These are phyloP conservation scores for Celoporthe dispersa DNA, from an alignment of 2,329 filamentous ascomycete genomes.

Conservation along the genomic window DNA sequence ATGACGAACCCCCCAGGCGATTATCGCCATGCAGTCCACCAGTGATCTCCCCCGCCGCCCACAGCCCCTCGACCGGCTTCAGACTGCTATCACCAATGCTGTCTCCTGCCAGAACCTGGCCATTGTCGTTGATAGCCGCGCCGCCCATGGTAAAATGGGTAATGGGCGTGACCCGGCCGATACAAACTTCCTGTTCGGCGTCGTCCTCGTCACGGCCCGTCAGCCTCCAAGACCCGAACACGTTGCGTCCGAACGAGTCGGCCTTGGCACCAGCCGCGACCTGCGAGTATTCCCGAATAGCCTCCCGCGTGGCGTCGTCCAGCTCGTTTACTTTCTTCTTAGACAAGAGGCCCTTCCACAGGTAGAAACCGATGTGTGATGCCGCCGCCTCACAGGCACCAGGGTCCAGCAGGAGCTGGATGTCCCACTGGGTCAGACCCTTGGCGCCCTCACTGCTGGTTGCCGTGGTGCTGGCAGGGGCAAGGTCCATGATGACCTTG, in stretches of 20 bases:
- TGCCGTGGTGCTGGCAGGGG: slow-evolving; percentile 20
- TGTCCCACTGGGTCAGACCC: slow-evolving; percentile 58
- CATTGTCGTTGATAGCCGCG: slow-evolving; percentile 58
- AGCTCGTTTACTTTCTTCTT: slow-evolving; percentile 60
- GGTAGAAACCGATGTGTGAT: slow-evolving; percentile 65
- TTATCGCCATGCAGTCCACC: slow-evolving; percentile 84
- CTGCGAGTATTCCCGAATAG: slow-evolving; percentile 55
- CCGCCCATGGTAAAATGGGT: slow-evolving; percentile 72
- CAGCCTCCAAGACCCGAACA: slow-evolving; percentile 61
- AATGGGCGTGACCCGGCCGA: slow-evolving; percentile 65
- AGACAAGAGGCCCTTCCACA: slow-evolving; percentile 63
- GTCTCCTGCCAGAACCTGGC: slow-evolving; percentile 52
- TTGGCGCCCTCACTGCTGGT: slow-evolving; percentile 25
- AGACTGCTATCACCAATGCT: slow-evolving; percentile 40
- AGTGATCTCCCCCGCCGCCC: slow-evolving; percentile 67
- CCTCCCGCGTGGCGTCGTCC: slow-evolving; percentile 41
- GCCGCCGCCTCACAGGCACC: slow-evolving; percentile 56
- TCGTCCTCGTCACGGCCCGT: slow-evolving; percentile 46
- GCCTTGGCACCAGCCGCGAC: slow-evolving; percentile 44
- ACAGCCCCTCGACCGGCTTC: slow-evolving; percentile 57
- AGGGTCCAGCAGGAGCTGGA: slow-evolving; percentile 63
- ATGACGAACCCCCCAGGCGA: slow-evolving; percentile 95
- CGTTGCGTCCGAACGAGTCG: slow-evolving; percentile 52
- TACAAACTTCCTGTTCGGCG: slow-evolving; percentile 57
- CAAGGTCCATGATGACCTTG: slow-evolving; percentile 51